Base-by-base conservation (phyloP, 257 asterid genomes). In the Nicotiana attenuata region DNA sequence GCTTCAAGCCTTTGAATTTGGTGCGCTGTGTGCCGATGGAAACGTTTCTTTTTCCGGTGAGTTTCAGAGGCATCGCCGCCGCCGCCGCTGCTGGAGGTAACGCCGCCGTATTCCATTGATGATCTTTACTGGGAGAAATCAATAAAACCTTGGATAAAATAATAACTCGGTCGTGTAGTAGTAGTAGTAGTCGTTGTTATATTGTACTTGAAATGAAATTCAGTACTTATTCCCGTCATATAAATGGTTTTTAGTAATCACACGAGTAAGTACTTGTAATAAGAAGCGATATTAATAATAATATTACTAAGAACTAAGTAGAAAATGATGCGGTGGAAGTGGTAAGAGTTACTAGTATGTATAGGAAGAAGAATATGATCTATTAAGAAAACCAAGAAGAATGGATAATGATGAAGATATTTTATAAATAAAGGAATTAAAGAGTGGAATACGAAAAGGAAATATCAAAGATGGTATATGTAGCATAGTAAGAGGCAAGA, bases 11-110 rank as follows among this genome's bases (percentile, higher is more conserved):
- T 84, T 80, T 94, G 98, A 75, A 96, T 96, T 89, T 96, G 99
- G 81, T 93, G 87, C 80, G 97, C 94, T 14, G 98, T 94, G 89
- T 96, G 99, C 1, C 99, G 94, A 80, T 96, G 98, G 87, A 94
- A 94, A 0, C 93, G 88, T 68, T 96, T 94, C 78, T 90, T 93
- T 80, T 89, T 89, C 83, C 90, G 93, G 57, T 86, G 87, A 83
- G 92, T 81, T 68, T 90, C 95, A 53, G 91, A 64, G 84, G 84
- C 86, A 13, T 89, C 92, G 71, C 89, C 92, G 86, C 92, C 88
- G 3, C 90, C 88, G 81, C 87, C 89, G 26, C 76, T 33, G 76
- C 86, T 86, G 38, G 89, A 35, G 45, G 89, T 75, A 10, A 80
- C 81, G 10, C 84, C 87, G 22, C 93, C 88, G 71, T 86, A 95